Conservation (phyloP, 108 stramenopile species). For the Nitzschia sp. region DNA sequence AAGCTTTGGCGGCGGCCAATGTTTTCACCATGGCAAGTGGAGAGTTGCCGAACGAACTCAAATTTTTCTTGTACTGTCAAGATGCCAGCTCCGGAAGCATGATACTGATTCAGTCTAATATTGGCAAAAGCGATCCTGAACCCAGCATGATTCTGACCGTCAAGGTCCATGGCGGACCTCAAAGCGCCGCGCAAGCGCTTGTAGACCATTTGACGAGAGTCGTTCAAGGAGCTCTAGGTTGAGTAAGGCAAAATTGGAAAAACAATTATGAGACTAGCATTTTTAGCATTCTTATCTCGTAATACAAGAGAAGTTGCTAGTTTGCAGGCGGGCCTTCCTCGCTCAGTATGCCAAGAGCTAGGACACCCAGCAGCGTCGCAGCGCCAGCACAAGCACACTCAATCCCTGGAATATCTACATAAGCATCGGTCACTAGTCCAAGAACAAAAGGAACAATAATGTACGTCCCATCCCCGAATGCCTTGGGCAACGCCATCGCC, state of each 20-base stretch:
- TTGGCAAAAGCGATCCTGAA: conserved; percentile 48
- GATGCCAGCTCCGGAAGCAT: conserved; percentile 50
- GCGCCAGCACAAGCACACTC: conserved; percentile 45
- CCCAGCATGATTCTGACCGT: conserved; percentile 58
- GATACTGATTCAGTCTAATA: conserved; percentile 74
- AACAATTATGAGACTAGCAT: no score
- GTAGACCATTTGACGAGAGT: conserved; percentile 8
- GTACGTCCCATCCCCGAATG: conserved; percentile 73
- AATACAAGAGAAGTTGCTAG: not conserved
- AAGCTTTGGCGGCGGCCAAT: conserved; percentile 38
- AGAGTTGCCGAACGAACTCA: conserved; percentile 82
- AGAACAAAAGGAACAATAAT: conserved; percentile 70
- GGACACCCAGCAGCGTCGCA: conserved; percentile 17
- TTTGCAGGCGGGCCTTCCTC: not conserved
- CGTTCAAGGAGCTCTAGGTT: conserved; percentile 16
- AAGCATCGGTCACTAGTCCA: conserved; percentile 51
- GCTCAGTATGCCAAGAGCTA: conserved; percentile 9
- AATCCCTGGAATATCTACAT: conserved; percentile 3
- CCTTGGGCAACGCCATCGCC: conserved; percentile 65
- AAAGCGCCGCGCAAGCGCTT: conserved; percentile 1
- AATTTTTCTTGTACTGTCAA: conserved; percentile 88
- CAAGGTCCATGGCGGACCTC: conserved; percentile 36
- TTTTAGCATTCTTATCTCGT: not conserved
- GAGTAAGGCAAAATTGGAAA: no score
- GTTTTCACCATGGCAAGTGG: conserved; percentile 92